Percentiles rank a stretch among this genome's conserved stretches.
These are phyloP conservation scores for Paralagenidium karlingii DNA, from an alignment of 352 stramenopile species.

Conservation along the genomic window DNA sequence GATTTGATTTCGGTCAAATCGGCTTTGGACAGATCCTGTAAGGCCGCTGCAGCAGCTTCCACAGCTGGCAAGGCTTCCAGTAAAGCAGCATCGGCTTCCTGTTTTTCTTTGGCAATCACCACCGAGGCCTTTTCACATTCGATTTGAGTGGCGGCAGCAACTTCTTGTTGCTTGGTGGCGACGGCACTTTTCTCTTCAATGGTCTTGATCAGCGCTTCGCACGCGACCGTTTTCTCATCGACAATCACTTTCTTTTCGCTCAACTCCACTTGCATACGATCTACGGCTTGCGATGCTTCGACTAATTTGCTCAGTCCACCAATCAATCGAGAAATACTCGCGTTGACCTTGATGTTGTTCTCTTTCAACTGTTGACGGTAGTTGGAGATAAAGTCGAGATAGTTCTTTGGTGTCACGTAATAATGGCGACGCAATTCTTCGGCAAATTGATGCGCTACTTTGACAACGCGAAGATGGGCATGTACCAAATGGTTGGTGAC, in stretches of 20 bases:
- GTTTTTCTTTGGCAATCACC: conserved; percentile 87
- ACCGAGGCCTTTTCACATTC: conserved; percentile 84
- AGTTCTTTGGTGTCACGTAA: conserved; percentile 97
- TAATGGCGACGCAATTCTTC: conserved; percentile 88
- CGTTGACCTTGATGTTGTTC: conserved; percentile 85
- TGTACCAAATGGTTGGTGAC: conserved; percentile 87
- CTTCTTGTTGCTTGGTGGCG: conserved; percentile 86
- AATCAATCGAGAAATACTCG: conserved; percentile 80
- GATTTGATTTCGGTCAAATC: conserved; percentile 94
- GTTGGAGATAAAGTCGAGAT: conserved; percentile 92
- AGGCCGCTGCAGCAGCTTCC: conserved; percentile 83
- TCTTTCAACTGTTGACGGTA: conserved; percentile 87
- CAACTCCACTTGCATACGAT: conserved; percentile 90
- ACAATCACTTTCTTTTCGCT: conserved; percentile 92
- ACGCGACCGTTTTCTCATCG: conserved; percentile 89
- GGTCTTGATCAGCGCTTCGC: conserved; percentile 89
- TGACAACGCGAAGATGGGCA: conserved; percentile 85
- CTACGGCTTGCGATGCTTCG: conserved; percentile 87
- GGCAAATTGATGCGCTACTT: conserved; percentile 82
- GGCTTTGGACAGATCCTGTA: conserved; percentile 91
- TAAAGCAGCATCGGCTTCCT: conserved; percentile 86
- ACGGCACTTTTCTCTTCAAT: conserved; percentile 90
- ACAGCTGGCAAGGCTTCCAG: conserved; percentile 89
- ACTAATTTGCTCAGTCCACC: conserved; percentile 90
- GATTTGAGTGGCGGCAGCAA: conserved; percentile 84